Evolutionary conservation across 768 basidiomycete species (phyloP), one percentile per base, ranked within the genome.

Genomic region (Arthromyces matolae): DNA sequence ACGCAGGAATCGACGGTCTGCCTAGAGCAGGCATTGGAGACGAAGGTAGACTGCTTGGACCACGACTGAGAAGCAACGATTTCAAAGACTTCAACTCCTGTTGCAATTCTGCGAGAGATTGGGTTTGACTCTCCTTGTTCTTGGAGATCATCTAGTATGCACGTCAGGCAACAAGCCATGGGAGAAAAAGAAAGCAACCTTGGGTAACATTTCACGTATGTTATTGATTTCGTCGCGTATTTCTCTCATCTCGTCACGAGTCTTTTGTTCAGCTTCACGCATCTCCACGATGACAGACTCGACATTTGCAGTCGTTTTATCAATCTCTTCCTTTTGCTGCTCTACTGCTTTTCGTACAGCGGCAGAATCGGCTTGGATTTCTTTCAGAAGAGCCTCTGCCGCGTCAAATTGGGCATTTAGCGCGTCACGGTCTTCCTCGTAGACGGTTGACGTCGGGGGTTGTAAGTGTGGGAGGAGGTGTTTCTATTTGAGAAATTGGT

Each of bases 81-180:
- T 97, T 97, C 51, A 98, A 72, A 0, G 94, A 97, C 61, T 93
- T 93, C 59, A 98, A 78, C 62, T 98, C 95, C 56, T 92, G 84
- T 58, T 96, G 93, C 10, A 98, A 75, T 57, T 97, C 95, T 44
- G 77, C 69, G 12, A 97, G 74, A 1, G 92, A 89, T 50, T 86
- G 82, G 18, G 81, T 78, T 65, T 96, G 93, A 12, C 80, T 77
- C 45, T 91, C 86, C 63, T 92, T 89, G 62, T 86, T 90, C 70
- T 90, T 93, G 47, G 96, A 91, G 44, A 96, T 86, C 89, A 97
- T 90, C 94, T 98, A 22, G 6, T 18, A 29, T n/a, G 53, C 44
- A 31, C 12, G 38, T 49, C 25, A 42, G n/a, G 20, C 50, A 33
- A 22, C 23, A n/a, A 27, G 50, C 24, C 50, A 23, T 9, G 38